phyloP scores from a whole-genome alignment of 2,329 filamentous ascomycete genomes.

The Apiospora koreana region DNA sequence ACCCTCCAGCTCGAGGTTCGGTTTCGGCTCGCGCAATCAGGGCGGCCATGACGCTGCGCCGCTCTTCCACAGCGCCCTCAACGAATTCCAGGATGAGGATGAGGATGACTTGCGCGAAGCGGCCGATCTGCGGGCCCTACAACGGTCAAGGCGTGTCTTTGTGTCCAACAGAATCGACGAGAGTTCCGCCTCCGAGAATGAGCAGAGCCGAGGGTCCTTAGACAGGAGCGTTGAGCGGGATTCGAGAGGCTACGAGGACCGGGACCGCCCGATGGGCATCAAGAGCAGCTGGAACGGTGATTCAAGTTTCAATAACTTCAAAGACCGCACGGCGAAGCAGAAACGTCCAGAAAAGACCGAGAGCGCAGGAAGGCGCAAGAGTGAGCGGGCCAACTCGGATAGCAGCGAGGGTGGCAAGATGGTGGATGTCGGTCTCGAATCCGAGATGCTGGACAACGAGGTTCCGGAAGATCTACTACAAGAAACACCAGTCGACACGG shows the following conservation, averaged over 20 bases:
- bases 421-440: conserved; percentile 85
- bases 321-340: conserved; percentile 35
- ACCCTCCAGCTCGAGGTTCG: conserved; percentile 69
- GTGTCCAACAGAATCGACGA: conserved; percentile 81
- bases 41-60: conserved; percentile 80
- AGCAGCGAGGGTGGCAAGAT: conserved; percentile 61
- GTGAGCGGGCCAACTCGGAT: conserved; percentile 33
- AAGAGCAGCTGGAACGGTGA: conserved; percentile 66
- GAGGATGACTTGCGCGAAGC: conserved; percentile 92
- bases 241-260: conserved; percentile 45
- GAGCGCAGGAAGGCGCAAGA: conserved; percentile 24
- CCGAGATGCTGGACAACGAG: conserved; percentile 59
- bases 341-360: conserved; percentile 43
- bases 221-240: conserved; percentile 55
- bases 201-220: conserved; percentile 58
- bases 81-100: conserved; percentile 90
- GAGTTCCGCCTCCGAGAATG: conserved; percentile 80
- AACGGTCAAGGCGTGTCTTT: conserved; percentile 86
- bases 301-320: conserved; percentile 41
- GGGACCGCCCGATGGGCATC: conserved; percentile 53
- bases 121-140: conserved; percentile 90
- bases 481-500: conserved; percentile 52
- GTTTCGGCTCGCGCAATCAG: conserved; percentile 78
- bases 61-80: conserved; percentile 88
- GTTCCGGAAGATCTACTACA: conserved; percentile 62